Evolutionary conservation across 192 early-diverging fungal genomes (phyloP), one percentile per base, ranked within the genome.

Genomic region (Borealophlyctis nickersoniae): DNA sequence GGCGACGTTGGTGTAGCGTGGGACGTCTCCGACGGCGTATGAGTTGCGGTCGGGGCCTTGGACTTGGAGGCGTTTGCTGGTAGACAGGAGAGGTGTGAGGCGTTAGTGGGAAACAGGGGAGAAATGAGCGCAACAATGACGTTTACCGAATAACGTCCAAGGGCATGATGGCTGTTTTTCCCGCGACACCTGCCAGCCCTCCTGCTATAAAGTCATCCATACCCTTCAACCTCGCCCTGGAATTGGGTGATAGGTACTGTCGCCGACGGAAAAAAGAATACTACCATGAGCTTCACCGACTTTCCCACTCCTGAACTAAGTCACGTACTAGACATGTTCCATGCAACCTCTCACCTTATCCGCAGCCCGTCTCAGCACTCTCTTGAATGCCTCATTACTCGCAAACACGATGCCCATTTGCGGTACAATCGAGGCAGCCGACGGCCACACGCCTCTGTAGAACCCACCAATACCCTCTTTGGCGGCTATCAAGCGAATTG

Each of bases 391-490:
- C 58, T 88, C 84, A 67, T 92, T 90, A 35, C 81, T 85, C 36
- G 85, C 82, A 82, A 98, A 98, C 68, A 93, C 83, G 13, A 95
- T 76, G 16, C 93, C 93, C 92, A 96, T 96, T 57, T 95, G 94
- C 16, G 96, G 96, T 72, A 93, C 88, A 30, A 98, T 93, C 74
- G 94, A 92, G 14, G 90, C 70, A 27, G 91, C 72, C 2, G 92
- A 82, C 4, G 95, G 88, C 45, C 84, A 73, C 45, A 95, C 67
- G 0, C 95, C 95, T 36, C 88, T 78, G 64, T 96, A 98, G 49
- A 95, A 91, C 5, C 95, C 95, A 0, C 58, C 58, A 0, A 92
- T 26, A 0, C 95, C 95, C 51, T 98, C 93, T 27, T 86, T 77
- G 2, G 54, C 34, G 28, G 72, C 60, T 56, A 98, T 96, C 54